Percentiles rank a stretch among this genome's conserved stretches.
phyloP scores from a whole-genome alignment of 2,329 filamentous ascomycete species.

The Aureobasidium sp. region DNA sequence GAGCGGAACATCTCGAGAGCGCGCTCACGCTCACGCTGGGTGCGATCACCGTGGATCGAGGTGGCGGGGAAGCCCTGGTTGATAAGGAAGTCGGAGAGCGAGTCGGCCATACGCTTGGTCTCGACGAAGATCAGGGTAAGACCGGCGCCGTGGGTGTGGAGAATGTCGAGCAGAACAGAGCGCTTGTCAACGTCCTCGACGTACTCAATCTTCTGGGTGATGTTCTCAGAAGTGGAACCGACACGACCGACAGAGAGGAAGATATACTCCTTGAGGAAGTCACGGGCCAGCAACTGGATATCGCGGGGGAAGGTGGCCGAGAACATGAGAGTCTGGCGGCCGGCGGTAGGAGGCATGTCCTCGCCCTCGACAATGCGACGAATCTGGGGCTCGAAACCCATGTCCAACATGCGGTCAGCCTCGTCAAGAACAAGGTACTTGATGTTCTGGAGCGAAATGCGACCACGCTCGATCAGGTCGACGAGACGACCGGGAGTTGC shows the following conservation, averaged over 20 bases:
- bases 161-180: constrained; percentile 92
- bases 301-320: constrained; percentile 98
- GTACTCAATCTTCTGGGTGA: constrained; percentile 97
- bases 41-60: constrained; percentile 97
- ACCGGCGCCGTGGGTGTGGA: constrained; percentile 85
- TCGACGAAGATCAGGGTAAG: constrained; percentile 97
- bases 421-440: constrained; percentile 98
- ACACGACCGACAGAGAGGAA: constrained; percentile 98
- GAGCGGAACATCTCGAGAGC: constrained; percentile 97
- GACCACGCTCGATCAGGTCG: constrained; percentile 95
- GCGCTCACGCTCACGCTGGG: constrained; percentile 96
- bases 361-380: constrained; percentile 96
- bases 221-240: constrained; percentile 99
- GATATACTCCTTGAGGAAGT: constrained; percentile 98
- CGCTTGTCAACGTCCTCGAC: constrained; percentile 97
- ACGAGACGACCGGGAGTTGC: constrained; percentile 95
- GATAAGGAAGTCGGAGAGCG: constrained; percentile 94
- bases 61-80: constrained; percentile 98
- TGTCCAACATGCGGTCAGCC: constrained; percentile 99
- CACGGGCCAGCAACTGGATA: constrained; percentile 97
- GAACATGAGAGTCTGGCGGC: constrained; percentile 98
- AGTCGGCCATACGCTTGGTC: constrained; percentile 99
- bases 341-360: constrained; percentile 81
- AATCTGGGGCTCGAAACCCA: constrained; percentile 99
- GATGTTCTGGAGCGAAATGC: constrained; percentile 96